Conservation (phyloP, 78 protist species). For the Polysphondylium violaceum region DNA sequence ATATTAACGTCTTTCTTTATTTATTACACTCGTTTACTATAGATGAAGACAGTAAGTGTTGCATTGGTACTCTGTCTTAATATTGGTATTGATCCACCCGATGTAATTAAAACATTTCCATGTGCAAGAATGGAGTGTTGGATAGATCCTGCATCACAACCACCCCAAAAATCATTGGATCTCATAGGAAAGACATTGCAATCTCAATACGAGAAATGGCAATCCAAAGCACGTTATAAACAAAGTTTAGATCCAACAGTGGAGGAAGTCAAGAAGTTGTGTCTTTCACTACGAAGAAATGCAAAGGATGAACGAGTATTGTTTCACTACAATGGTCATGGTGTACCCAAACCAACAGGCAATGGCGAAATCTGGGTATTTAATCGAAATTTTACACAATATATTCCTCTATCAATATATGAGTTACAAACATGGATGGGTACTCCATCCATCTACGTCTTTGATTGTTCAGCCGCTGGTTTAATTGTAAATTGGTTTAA, state of each 20-base stretch:
- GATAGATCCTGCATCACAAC: slow-evolving; percentile 87
- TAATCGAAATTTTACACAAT: slow-evolving; percentile 97
- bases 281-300: slow-evolving; percentile 85
- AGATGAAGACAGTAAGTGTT: slow-evolving; percentile 94
- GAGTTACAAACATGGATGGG: slow-evolving; percentile 96
- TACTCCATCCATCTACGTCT: slow-evolving; percentile 92
- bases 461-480: slow-evolving; percentile 98
- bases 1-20: neutral
- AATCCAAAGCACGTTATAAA: slow-evolving; percentile 87
- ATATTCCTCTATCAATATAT: slow-evolving; percentile 95
- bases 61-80: slow-evolving; percentile 95
- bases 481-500: slow-evolving; percentile 87
- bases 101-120: slow-evolving; percentile 90
- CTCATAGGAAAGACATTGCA: slow-evolving; percentile 88
- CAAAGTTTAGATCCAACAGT: slow-evolving; percentile 88
- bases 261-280: slow-evolving; percentile 87
- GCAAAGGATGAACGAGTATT: slow-evolving; percentile 96
- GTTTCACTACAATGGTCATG: slow-evolving; percentile 99
- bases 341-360: slow-evolving; percentile 98
- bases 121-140: slow-evolving; percentile 95
- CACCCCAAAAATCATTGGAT: slow-evolving; percentile 92
- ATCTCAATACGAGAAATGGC: slow-evolving; percentile 94
- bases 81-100: slow-evolving; percentile 99
- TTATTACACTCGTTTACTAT: neutral
- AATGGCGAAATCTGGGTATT: slow-evolving; percentile 98